These are phyloP conservation scores for Echium plantagineum DNA, from an alignment of 257 asterid species.

Conservation along the genomic window DNA sequence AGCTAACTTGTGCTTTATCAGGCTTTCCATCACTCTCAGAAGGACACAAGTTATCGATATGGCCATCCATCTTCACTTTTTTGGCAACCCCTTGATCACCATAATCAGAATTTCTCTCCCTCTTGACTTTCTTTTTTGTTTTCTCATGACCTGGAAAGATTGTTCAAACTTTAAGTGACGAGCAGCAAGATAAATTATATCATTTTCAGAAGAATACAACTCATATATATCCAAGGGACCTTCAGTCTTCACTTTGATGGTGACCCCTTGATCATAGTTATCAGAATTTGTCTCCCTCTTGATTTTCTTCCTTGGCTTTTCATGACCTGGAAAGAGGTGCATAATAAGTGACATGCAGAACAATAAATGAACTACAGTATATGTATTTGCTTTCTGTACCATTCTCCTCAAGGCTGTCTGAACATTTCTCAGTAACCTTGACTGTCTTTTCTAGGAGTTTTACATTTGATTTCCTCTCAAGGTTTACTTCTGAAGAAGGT, in stretches of 20 bases:
- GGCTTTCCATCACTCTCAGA: constrained; percentile 18
- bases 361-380: constrained; percentile 15
- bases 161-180: constrained; percentile 5
- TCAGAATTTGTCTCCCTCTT: constrained; percentile 45
- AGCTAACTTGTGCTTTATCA: constrained; percentile 16
- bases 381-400: constrained; percentile 39
- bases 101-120: constrained; percentile 44
- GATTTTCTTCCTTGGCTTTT: constrained; percentile 37
- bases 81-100: constrained; percentile 26
- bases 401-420: constrained; percentile 37
- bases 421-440: constrained; percentile 18
- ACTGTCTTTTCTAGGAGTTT: constrained; percentile 28
- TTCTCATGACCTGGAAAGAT: constrained; percentile 47
- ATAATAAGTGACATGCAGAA: constrained; percentile 11
- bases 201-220: constrained; percentile 19
- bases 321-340: constrained; percentile 42
- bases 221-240: constrained; percentile 14
- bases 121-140: constrained; percentile 39
- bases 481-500: constrained; percentile 25
- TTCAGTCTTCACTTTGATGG: constrained; percentile 30
- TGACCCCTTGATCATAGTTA: constrained; percentile 27
- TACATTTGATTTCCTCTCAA: constrained; percentile 19
- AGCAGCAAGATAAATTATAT: constrained; percentile 10
- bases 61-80: constrained; percentile 29
- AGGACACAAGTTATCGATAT: constrained; percentile 20